Percentiles rank a stretch among this genome's conserved stretches.
Evolutionary conservation across 2,329 filamentous ascomycete genomes (phyloP).

Genomic region (Apiospora marii): DNA sequence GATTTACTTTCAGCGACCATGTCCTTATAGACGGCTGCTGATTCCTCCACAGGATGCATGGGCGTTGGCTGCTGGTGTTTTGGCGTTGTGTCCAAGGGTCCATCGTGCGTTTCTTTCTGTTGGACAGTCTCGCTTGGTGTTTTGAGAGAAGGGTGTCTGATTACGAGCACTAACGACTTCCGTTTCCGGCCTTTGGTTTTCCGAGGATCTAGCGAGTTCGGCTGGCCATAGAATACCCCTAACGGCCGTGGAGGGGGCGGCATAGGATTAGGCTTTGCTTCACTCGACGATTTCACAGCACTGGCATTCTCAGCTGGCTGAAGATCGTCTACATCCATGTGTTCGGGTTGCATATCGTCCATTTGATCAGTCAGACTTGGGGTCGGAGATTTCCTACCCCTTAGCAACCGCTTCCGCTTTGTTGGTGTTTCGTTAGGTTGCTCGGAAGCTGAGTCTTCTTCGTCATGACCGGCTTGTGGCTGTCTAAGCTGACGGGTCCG

Average conservation of each 20-base stretch:
- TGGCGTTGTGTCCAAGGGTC: background rate
- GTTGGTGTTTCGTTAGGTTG: constrained; percentile 5
- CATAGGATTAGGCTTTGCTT: background rate
- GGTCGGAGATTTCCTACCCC: background rate
- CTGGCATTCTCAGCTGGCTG: background rate
- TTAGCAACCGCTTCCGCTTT: background rate
- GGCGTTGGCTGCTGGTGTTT: background rate
- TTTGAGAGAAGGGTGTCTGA: constrained; percentile 39
- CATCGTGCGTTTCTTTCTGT: background rate
- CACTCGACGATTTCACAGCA: background rate
- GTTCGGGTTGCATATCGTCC: background rate
- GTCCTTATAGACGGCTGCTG: background rate
- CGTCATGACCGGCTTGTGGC: background rate
- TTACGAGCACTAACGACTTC: constrained; percentile 42
- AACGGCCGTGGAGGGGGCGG: background rate
- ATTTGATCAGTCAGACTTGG: background rate
- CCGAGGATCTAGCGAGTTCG: constrained; percentile 39
- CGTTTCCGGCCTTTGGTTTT: constrained; percentile 39
- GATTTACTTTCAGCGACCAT: background rate
- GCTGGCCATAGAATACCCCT: constrained; percentile 32
- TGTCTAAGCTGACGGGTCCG: background rate
- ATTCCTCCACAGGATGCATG: background rate
- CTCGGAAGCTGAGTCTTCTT: background rate
- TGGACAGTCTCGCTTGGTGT: constrained; percentile 27
- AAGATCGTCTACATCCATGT: background rate